phyloP scores from a whole-genome alignment of 23 red algal species.

The Gracilariopsis chorda region DNA sequence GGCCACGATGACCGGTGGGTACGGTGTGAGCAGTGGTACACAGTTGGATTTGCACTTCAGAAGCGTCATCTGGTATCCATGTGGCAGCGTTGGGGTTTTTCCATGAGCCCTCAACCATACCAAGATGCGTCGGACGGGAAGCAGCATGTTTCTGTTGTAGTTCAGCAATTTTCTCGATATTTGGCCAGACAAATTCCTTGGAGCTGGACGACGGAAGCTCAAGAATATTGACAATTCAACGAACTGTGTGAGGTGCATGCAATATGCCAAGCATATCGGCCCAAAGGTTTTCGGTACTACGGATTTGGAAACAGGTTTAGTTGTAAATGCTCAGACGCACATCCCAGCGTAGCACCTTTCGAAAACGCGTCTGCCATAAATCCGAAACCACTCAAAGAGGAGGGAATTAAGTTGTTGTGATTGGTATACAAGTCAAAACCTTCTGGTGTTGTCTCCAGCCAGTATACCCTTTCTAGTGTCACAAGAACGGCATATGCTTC shows the following conservation, averaged over 20 bases:
- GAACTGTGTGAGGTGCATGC: background rate
- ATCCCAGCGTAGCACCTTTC: background rate
- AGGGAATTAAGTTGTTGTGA: background rate
- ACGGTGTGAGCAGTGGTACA: background rate
- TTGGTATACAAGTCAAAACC: background rate
- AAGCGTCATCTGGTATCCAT: background rate
- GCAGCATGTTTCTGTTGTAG: too few relatives aligned
- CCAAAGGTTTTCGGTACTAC: background rate
- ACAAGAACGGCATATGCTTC: background rate
- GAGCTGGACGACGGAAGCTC: background rate
- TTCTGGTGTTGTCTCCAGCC: background rate
- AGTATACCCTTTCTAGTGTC: background rate
- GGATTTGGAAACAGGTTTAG: background rate
- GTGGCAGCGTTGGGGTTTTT: too few relatives aligned
- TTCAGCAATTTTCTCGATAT: background rate
- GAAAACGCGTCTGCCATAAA: background rate
- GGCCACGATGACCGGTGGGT: background rate
- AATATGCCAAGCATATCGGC: background rate
- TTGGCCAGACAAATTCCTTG: background rate
- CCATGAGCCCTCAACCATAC: background rate
- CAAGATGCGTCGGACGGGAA: too few relatives aligned
- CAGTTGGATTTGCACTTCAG: background rate
- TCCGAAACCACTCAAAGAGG: background rate
- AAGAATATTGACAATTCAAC: background rate
- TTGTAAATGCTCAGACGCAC: background rate